These are phyloP conservation scores for Floccularia luteovirens DNA, from an alignment of 768 basidiomycete species.

Conservation along the genomic window DNA sequence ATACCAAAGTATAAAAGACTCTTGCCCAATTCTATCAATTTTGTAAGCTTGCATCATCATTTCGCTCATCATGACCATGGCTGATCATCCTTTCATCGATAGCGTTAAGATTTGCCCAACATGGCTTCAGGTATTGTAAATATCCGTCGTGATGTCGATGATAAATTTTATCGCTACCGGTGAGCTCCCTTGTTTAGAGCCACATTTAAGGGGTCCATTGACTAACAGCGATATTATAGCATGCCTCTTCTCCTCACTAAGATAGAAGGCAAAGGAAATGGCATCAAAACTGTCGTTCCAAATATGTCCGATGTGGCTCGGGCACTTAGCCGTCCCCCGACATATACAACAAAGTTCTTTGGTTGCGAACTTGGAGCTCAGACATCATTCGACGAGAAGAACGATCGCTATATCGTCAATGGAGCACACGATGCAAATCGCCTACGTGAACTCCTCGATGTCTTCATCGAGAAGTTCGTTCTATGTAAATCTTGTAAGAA, in stretches of 20 bases:
- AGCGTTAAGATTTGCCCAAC: slow-evolving; percentile 66
- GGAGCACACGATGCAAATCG: slow-evolving; percentile 90
- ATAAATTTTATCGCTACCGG: slow-evolving; percentile 96
- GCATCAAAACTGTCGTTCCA: slow-evolving; percentile 97
- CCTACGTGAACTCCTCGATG: slow-evolving; percentile 91
- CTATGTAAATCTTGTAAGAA: slow-evolving; percentile 98
- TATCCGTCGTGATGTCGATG: slow-evolving; percentile 93
- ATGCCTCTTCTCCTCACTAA: slow-evolving; percentile 95
- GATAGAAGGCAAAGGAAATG: slow-evolving; percentile 98
- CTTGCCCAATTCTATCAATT: slow-evolving; percentile 40
- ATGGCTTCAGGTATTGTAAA: slow-evolving; percentile 89
- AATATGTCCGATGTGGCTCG: slow-evolving; percentile 98
- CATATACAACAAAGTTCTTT: slow-evolving; percentile 98
- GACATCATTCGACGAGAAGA: slow-evolving; percentile 93
- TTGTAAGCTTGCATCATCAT: slow-evolving; percentile 27
- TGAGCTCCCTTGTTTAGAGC: slow-evolving; percentile 31
- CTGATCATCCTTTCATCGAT: slow-evolving; percentile 1
- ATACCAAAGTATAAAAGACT: slow-evolving; percentile 61
- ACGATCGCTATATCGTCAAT: slow-evolving; percentile 97
- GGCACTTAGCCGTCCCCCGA: slow-evolving; percentile 88
- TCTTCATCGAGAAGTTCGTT: slow-evolving; percentile 97
- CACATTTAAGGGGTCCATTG: background rate
- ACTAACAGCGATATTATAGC: slow-evolving; percentile 27
- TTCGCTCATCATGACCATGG: slow-evolving; percentile 1
- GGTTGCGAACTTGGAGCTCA: slow-evolving; percentile 98